Conservation (phyloP, 176 grass and related monocot species). For the Aegilops speltoides region DNA sequence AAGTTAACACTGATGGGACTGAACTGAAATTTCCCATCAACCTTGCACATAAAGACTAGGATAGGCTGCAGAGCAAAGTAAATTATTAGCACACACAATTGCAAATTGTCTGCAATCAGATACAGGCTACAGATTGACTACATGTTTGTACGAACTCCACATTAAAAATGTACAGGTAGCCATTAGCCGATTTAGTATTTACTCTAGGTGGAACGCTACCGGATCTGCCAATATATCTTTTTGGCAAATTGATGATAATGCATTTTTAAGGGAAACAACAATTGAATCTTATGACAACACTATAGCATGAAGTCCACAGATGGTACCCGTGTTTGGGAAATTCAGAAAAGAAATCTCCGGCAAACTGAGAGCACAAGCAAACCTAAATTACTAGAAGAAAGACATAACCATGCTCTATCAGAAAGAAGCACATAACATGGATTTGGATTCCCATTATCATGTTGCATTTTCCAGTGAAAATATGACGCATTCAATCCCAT, state of each 20-base stretch:
- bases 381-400: not conserved
- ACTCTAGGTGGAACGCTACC: not conserved
- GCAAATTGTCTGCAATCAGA: not conserved
- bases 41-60: slow-evolving; percentile 97
- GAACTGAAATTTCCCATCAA: slow-evolving; percentile 97
- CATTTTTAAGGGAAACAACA: not conserved
- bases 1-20: slow-evolving; percentile 96
- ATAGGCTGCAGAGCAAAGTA: slow-evolving; percentile 71
- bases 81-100: slow-evolving; percentile 17
- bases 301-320: not conserved
- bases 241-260: not conserved
- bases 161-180: not conserved
- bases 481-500: not conserved
- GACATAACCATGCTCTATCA: not conserved
- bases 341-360: not conserved
- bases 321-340: not conserved
- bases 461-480: not conserved
- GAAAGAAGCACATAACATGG: not conserved
- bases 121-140: not conserved
- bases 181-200: not conserved
- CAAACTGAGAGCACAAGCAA: not conserved
- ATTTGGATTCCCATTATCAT: not conserved
- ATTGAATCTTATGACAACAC: not conserved
- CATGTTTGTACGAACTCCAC: not conserved
- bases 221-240: not conserved